Percentiles rank a stretch among this genome's conserved stretches.
Evolutionary conservation across 2,329 filamentous ascomycete genomes (phyloP).

Genomic region (Ciborinia camelliae): DNA sequence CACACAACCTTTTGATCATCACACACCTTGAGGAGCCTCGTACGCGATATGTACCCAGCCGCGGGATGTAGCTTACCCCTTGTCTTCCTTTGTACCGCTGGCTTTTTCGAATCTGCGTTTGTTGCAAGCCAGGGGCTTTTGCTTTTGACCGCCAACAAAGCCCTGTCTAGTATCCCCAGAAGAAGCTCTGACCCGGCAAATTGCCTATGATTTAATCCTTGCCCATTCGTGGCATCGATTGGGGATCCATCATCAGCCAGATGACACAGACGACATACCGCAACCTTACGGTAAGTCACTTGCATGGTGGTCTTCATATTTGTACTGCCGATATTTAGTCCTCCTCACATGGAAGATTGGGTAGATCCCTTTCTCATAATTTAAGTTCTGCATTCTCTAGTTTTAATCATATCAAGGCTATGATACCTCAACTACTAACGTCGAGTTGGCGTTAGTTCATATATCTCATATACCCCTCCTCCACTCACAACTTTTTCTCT

Average conservation of each 20-base stretch:
- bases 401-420: slow-evolving; percentile 25
- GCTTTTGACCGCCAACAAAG: slow-evolving; percentile 36
- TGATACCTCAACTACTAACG: slow-evolving; percentile 25
- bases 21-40: slow-evolving; percentile 26
- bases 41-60: slow-evolving; percentile 20
- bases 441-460: slow-evolving; percentile 21
- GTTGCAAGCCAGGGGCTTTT: slow-evolving; percentile 34
- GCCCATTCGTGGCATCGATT: slow-evolving; percentile 30
- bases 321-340: slow-evolving; percentile 36
- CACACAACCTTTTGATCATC: slow-evolving; percentile 28
- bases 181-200: slow-evolving; percentile 37
- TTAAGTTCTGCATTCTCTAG: slow-evolving; percentile 25
- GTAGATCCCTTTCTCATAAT: slow-evolving; percentile 29
- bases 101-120: slow-evolving; percentile 30
- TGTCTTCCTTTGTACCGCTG: slow-evolving; percentile 27
- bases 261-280: slow-evolving; percentile 39
- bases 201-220: slow-evolving; percentile 23
- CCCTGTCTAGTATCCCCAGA: slow-evolving; percentile 31
- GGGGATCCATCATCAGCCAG: slow-evolving; percentile 31
- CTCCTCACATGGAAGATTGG: slow-evolving; percentile 28
- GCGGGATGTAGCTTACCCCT: slow-evolving; percentile 18
- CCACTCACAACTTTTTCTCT: slow-evolving; percentile 8
- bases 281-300: slow-evolving; percentile 35
- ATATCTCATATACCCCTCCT: slow-evolving; percentile 13
- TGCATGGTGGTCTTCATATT: slow-evolving; percentile 36